A percentile compares a stretch with the other conserved stretches of the same genome.
Conservation (phyloP, 495 filamentous ascomycete genomes). For the Trypethelium eluteriae region DNA sequence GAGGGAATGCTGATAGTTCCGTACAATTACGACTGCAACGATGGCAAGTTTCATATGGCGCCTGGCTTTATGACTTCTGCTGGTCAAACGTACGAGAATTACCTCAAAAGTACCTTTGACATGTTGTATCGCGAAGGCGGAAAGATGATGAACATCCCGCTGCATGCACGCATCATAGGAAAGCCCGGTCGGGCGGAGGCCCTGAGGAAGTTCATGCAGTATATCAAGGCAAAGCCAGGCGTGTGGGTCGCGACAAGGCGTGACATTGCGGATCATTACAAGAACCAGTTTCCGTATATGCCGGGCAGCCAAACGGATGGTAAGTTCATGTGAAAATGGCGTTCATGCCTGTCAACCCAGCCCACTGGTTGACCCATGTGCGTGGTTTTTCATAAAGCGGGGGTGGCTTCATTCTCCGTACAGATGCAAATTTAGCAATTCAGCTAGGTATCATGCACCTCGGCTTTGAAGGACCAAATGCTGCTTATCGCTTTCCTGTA, state of each 20-base stretch:
- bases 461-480: background rate
- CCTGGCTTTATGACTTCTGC: constrained; percentile 27
- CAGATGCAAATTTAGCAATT: no score
- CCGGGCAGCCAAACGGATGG: constrained; percentile 21
- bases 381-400: background rate
- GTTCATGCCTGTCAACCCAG: background rate
- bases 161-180: constrained; percentile 30
- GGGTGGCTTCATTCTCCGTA: no score
- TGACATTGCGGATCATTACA: constrained; percentile 31
- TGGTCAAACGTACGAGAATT: constrained; percentile 28
- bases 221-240: constrained; percentile 29
- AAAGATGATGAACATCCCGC: constrained; percentile 34
- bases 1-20: constrained; percentile 31
- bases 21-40: constrained; percentile 31
- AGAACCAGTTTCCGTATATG: constrained; percentile 28
- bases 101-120: constrained; percentile 31
- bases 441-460: no score
- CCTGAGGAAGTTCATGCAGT: constrained; percentile 30
- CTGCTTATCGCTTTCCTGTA: background rate
- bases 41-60: constrained; percentile 34
- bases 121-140: constrained; percentile 32
- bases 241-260: constrained; percentile 32
- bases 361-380: background rate
- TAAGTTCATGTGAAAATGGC: background rate
- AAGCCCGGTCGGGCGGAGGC: constrained; percentile 31